Base-by-base conservation (phyloP, 2,329 filamentous ascomycete species). In the Penicillium sp. region DNA sequence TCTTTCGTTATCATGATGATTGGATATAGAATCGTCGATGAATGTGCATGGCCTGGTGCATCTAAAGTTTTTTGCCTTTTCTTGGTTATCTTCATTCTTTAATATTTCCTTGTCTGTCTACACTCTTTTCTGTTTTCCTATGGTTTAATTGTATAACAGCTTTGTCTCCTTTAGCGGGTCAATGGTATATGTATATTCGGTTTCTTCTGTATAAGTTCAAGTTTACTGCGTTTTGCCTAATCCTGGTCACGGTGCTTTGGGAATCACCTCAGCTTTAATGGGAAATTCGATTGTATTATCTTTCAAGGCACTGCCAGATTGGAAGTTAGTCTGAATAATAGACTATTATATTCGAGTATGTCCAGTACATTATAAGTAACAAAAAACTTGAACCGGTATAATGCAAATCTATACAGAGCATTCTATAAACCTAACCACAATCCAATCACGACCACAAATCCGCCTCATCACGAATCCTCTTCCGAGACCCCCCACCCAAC, bases 371-470 rank as follows among this genome's bases (percentile, higher is more conserved):
- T n/a, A n/a, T n/a, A n/a, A n/a, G n/a, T n/a, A n/a, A n/a, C n/a
- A n/a, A n/a, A n/a, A n/a, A n/a, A n/a, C n/a, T n/a, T n/a, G n/a
- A n/a, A n/a, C n/a, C n/a, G n/a, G n/a, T n/a, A n/a, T n/a, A n/a
- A n/a, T n/a, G n/a, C n/a, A n/a, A n/a, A n/a, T 28, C 24, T 28
- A 28, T 28, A 28, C 24, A 28, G 24, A 28, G 5, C 24, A n/a
- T 10, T 28, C 24, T 28, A 28, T 28, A 28, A 28, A 28, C 5
- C 10, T 5, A 10, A 28, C 5, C 10, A 5, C 2, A 34, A n/a
- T 14, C 31, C 18, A 42, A 37, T 63, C 51, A 66, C 51, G 56
- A 58, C 55, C 59, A 66, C 21, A 66, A 34, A 13, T 65, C 63
- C 24, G 55, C 49, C 9, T 63, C 63, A 11, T 61, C 61, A 9